phyloP scores from a whole-genome alignment of 73 alveolate species.

The Paramecium biaurelia region DNA sequence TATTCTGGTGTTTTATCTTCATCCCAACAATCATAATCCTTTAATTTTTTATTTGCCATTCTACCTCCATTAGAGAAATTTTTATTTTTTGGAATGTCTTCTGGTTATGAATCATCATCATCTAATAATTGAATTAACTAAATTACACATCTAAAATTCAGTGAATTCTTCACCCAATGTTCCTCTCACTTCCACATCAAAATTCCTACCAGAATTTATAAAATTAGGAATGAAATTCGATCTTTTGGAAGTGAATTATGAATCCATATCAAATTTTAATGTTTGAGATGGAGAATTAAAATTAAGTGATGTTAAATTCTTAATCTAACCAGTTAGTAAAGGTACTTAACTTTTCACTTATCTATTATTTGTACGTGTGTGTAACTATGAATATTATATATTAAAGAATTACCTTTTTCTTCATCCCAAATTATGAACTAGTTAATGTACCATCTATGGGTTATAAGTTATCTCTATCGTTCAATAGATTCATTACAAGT shows the following conservation, averaged over 20 bases:
- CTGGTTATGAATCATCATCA: slow-evolving; percentile 3
- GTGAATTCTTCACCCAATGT: slow-evolving; percentile 48
- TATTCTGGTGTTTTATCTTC: slow-evolving; percentile 58
- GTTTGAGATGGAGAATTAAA: background rate
- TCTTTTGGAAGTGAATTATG: background rate
- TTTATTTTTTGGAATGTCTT: slow-evolving; percentile 45
- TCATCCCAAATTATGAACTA: background rate
- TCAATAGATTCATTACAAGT: background rate
- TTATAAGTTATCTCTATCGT: background rate
- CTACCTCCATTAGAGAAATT: slow-evolving; percentile 54
- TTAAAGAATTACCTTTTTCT: background rate
- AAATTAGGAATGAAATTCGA: slow-evolving; percentile 2
- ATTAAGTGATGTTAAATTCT: background rate
- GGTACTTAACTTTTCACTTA: background rate
- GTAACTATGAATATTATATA: background rate
- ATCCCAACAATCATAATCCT: slow-evolving; percentile 65
- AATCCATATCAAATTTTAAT: background rate
- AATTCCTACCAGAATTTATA: background rate
- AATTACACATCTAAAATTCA: background rate
- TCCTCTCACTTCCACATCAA: background rate
- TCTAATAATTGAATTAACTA: background rate
- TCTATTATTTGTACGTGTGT: background rate
- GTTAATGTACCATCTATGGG: background rate
- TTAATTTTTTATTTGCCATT: slow-evolving; percentile 54
- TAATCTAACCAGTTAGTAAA: background rate